Conservation (phyloP, 2,329 filamentous ascomycete species). For the Aspergillus melleus region DNA sequence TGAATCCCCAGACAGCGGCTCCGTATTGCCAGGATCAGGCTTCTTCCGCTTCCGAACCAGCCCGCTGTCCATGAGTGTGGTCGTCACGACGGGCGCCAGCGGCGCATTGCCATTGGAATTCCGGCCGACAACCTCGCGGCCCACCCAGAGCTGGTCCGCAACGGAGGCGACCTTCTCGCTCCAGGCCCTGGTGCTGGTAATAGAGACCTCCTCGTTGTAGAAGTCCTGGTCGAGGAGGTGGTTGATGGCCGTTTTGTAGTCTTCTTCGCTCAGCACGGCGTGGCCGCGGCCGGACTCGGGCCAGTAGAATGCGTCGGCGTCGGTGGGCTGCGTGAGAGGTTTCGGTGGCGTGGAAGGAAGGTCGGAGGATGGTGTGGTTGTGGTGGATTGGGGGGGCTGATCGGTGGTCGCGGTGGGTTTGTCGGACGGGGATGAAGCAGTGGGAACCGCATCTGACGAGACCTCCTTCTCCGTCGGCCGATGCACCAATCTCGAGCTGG, state of each 20-base stretch:
- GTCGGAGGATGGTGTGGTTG: neutral
- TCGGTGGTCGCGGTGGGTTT: neutral
- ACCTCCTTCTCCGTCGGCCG: slow-evolving; percentile 5
- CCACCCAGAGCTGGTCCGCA: slow-evolving; percentile 38
- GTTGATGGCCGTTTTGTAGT: slow-evolving; percentile 43
- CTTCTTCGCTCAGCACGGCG: slow-evolving; percentile 37
- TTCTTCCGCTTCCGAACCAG: slow-evolving; percentile 43
- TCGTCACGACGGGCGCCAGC: slow-evolving; percentile 12
- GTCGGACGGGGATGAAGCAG: neutral
- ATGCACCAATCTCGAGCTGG: slow-evolving; percentile 22
- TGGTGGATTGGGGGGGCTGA: neutral
- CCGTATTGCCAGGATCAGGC: slow-evolving; percentile 9
- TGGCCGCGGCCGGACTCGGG: slow-evolving; percentile 35
- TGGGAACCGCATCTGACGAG: neutral
- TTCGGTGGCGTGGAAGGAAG: neutral
- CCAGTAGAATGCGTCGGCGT: slow-evolving; percentile 34
- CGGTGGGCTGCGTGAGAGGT: slow-evolving; percentile 7
- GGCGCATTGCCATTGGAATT: slow-evolving; percentile 16
- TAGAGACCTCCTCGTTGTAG: slow-evolving; percentile 36
- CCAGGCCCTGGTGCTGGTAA: slow-evolving; percentile 43
- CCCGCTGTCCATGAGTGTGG: slow-evolving; percentile 30
- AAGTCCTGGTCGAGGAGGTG: slow-evolving; percentile 46
- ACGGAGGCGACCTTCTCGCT: slow-evolving; percentile 42
- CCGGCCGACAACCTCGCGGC: slow-evolving; percentile 35
- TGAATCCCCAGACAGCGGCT: neutral